phyloP scores from a whole-genome alignment of 139 green algal species.

The Chlamydomonas applanata region DNA sequence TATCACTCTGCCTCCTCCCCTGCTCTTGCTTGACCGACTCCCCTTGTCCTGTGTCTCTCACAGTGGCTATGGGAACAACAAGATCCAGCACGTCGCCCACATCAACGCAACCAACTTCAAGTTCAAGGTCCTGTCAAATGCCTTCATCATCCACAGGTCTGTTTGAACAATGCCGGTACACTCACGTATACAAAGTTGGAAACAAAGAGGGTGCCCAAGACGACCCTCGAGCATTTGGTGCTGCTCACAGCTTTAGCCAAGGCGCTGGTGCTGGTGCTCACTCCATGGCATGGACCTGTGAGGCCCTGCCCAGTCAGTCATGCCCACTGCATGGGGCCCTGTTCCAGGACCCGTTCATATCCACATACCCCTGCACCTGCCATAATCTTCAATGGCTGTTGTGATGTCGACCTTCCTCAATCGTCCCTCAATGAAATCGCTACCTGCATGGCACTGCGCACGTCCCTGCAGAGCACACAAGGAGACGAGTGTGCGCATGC shows the following conservation, averaged over 20 bases:
- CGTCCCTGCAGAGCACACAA: not conserved
- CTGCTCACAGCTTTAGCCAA: too few species aligned
- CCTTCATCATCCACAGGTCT: constrained; percentile 22
- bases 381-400: not conserved
- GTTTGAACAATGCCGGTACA: not conserved
- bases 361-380: not conserved
- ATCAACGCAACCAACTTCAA: constrained; percentile 7
- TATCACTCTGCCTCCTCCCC: too few species aligned
- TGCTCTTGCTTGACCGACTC: too few species aligned
- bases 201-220: too few species aligned
- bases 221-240: too few species aligned
- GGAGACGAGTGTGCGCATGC: not conserved
- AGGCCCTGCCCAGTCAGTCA: too few species aligned
- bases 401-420: constrained; percentile 10
- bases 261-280: too few species aligned
- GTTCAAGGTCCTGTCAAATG: constrained; percentile 1
- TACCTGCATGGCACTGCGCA: not conserved
- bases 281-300: too few species aligned
- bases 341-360: not conserved
- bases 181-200: not conserved
- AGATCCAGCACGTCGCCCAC: constrained; percentile 34
- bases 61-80: constrained; percentile 28
- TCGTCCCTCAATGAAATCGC: not conserved
- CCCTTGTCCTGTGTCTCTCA: too few species aligned
- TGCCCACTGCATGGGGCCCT: too few species aligned